Base-by-base conservation (phyloP, 192 early-diverging fungal genomes). In the Gaertneriomyces sp. region DNA sequence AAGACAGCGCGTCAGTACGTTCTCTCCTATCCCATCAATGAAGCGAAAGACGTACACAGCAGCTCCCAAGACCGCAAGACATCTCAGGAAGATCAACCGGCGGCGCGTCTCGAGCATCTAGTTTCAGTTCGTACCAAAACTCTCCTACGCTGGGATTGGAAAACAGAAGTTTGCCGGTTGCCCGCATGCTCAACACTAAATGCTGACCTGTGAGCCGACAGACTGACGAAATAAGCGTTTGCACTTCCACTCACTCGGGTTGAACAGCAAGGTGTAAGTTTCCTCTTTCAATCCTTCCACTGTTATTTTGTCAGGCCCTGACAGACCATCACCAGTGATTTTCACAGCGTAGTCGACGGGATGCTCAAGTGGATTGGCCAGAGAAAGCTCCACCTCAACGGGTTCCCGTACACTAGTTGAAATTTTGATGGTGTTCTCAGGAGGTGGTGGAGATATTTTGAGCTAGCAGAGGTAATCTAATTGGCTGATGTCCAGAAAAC, bases 51-150 rank as follows among this genome's bases (percentile, higher is more conserved):
- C 64, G 49, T 72, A 80, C 75, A 16, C 19, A 53, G 25, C 71
- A 79, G 59, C 81, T 83, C 19, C 78, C 81, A 9, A 81, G 61
- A 8, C 76, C 69, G 46, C 74, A 81, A 2, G 43, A 17, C 76
- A 83, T 69, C 11, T 59, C 68, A 1, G 70, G 17, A 14, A 81
- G 47, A 20, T 49, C 39, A 40, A 79, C 42, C 0, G 78, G 74
- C 0, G 76, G 76, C 10, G 74, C 67, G 12, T 80, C 74, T 6
- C 25, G 62, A 0, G 81, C 79, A 5, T 71, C 72, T 9, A 83
- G 60, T 1, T 53, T 16, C 6, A 83, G 65, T 11, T 73, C 54
- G 57, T 83, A 83, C 78, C 78, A 81, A 56, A 83, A 83, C 54
- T 83, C 81, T 3, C 81, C 81, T 42, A 81, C 55, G 3, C 66